Evolutionary conservation across 1,284 basidiomycete species (phyloP).

Genomic region (Cutaneotrichosporon mucoides): DNA sequence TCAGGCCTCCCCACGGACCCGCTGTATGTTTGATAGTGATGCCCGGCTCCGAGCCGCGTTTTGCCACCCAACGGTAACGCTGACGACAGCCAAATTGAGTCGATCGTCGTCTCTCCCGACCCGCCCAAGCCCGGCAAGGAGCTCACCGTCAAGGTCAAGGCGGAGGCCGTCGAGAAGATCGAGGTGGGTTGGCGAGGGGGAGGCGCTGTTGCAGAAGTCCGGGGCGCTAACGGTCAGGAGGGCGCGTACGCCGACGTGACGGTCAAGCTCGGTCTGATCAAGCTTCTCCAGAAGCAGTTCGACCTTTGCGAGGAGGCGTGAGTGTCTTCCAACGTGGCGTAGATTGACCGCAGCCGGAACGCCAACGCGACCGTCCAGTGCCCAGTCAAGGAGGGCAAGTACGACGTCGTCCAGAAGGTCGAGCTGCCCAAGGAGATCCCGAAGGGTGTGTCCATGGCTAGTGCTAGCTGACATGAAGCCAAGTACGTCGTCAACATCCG

Average conservation of each 20-base stretch:
- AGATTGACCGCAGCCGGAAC: constrained; percentile 21
- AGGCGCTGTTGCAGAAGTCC: too few species aligned
- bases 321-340: constrained; percentile 44
- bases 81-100: constrained; percentile 54
- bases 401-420: constrained; percentile 73
- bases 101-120: constrained; percentile 51
- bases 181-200: constrained; percentile 54
- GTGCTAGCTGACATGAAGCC: constrained; percentile 54
- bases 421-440: constrained; percentile 84
- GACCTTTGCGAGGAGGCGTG: constrained; percentile 91
- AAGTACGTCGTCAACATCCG: constrained; percentile 73
- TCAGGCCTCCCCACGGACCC: constrained; percentile 45
- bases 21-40: constrained; percentile 31
- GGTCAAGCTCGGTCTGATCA: constrained; percentile 87
- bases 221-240: too few species aligned
- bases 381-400: constrained; percentile 61
- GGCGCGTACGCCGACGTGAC: constrained; percentile 83
- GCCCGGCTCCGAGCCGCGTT: constrained; percentile 5
- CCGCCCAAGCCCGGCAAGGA: constrained; percentile 55
- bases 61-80: not conserved
- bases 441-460: constrained; percentile 56
- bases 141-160: constrained; percentile 73
- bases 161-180: constrained; percentile 58
- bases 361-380: constrained; percentile 46
- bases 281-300: constrained; percentile 72